These are phyloP conservation scores for Pestalotiopsis sp. DNA, from an alignment of 2,329 filamentous ascomycete species.

Conservation along the genomic window DNA sequence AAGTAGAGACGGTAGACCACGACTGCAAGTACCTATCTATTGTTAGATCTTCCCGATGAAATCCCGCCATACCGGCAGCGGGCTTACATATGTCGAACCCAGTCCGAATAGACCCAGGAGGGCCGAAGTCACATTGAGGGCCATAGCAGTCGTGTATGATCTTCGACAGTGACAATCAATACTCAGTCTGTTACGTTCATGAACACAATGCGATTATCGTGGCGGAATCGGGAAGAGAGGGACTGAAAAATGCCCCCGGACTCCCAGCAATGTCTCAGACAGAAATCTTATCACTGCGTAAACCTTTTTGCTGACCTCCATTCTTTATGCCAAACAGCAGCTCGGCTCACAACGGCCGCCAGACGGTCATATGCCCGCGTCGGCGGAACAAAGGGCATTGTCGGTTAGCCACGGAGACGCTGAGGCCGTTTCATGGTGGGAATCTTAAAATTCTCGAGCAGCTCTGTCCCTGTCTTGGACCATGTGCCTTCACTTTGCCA, in stretches of 20 bases:
- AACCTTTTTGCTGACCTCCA: neutral
- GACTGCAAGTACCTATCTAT: conserved; percentile 33
- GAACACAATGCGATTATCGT: neutral
- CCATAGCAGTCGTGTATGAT: neutral
- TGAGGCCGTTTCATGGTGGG: neutral
- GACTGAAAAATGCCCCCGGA: neutral
- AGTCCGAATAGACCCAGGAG: neutral
- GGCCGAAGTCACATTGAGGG: neutral
- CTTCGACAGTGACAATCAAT: neutral
- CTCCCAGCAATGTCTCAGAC: neutral
- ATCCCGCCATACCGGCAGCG: neutral
- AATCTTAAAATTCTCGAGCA: neutral
- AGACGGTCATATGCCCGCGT: neutral
- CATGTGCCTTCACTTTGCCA: neutral
- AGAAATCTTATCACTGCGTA: neutral
- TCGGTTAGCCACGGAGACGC: neutral
- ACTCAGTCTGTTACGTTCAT: neutral
- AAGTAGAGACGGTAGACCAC: conserved; percentile 62
- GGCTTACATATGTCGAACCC: neutral
- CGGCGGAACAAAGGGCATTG: neutral
- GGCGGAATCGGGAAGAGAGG: neutral
- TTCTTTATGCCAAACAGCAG: neutral
- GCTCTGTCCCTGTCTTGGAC: neutral
- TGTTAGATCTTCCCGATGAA: neutral
- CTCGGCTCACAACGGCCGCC: neutral